Conservation (phyloP, 345 rosid species). For the thale cress (Arabidopsis thaliana) region TAIR10.1 NC_003076.8:14213001-14213500, state of each 20-base stretch:
- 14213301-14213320: too few species aligned
- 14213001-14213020: conserved; percentile 43
- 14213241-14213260: conserved; percentile 23
- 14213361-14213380: too few species aligned
- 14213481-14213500: too few species aligned
- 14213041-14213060: conserved; percentile 29
- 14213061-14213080: conserved; percentile 47
- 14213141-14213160: conserved; percentile 51
- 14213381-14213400: too few species aligned
- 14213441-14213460: too few species aligned
- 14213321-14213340: too few species aligned
- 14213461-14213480: too few species aligned
- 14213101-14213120: conserved; percentile 47
- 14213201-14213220: conserved; percentile 16
- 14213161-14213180: conserved; percentile 34
- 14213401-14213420: too few species aligned
- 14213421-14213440: too few species aligned
- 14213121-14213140: conserved; percentile 50
- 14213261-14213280: neutral
- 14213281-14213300: neutral
- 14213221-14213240: conserved; percentile 17
- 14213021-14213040: conserved; percentile 50
- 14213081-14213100: conserved; percentile 50
- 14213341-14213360: too few species aligned
- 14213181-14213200: conserved; percentile 32